phyloP scores from a whole-genome alignment of 2,329 filamentous ascomycete species.

The Thermomyces lanuginosus region DNA sequence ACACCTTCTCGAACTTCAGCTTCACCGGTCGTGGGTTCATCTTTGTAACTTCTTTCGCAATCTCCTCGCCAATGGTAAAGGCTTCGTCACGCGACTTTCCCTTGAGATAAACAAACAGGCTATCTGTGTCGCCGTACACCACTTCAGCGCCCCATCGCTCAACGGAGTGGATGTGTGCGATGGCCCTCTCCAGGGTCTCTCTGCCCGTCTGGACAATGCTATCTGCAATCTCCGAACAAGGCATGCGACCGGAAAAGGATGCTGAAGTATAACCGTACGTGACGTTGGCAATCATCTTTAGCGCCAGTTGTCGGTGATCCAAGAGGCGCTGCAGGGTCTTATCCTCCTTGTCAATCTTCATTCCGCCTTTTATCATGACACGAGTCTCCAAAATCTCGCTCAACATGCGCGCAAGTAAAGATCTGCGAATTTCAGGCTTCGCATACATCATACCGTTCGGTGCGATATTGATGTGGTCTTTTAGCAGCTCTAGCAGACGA shows the following conservation, averaged over 20 bases:
- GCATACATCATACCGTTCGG: slow-evolving; percentile 96
- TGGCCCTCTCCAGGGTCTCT: slow-evolving; percentile 86
- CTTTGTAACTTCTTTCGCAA: slow-evolving; percentile 69
- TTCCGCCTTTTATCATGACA: slow-evolving; percentile 93
- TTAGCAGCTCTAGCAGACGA: slow-evolving; percentile 57
- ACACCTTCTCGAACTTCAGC: slow-evolving; percentile 97
- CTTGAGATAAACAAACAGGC: slow-evolving; percentile 76
- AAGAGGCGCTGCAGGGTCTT: slow-evolving; percentile 68
- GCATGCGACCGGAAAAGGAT: slow-evolving; percentile 93
- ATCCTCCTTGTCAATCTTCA: slow-evolving; percentile 87
- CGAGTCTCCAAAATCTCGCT: slow-evolving; percentile 88
- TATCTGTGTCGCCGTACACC: slow-evolving; percentile 95
- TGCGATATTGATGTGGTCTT: slow-evolving; percentile 76
- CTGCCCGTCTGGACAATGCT: slow-evolving; percentile 93
- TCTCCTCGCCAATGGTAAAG: slow-evolving; percentile 84
- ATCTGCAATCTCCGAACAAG: slow-evolving; percentile 92
- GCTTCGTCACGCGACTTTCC: slow-evolving; percentile 76
- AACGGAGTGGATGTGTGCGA: slow-evolving; percentile 79
- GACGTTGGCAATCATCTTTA: slow-evolving; percentile 96
- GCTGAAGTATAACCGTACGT: slow-evolving; percentile 97
- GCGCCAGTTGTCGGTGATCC: slow-evolving; percentile 82
- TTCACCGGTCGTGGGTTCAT: slow-evolving; percentile 85
- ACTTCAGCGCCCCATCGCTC: slow-evolving; percentile 86
- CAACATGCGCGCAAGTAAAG: slow-evolving; percentile 87
- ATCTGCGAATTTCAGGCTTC: slow-evolving; percentile 71